Percentiles rank a stretch among this genome's conserved stretches.
phyloP scores from a whole-genome alignment of 1,284 basidiomycete species.

The Rhodotorula sp. region DNA sequence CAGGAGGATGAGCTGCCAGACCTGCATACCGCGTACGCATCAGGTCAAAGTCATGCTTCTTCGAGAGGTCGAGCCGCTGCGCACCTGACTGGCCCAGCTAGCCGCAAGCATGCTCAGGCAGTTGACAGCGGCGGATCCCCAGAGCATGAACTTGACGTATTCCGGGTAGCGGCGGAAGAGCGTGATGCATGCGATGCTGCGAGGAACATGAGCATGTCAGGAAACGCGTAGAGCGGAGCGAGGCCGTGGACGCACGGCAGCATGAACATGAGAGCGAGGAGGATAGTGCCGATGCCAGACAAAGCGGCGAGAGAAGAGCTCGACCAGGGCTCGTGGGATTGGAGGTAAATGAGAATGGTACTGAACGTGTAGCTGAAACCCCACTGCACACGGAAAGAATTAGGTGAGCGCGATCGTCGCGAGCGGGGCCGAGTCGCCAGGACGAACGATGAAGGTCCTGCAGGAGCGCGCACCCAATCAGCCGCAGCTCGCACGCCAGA shows the following conservation, averaged over 20 bases:
- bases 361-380: constrained; percentile 16
- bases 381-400: not conserved
- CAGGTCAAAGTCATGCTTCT: not conserved
- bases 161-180: constrained; percentile 34
- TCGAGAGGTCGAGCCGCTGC: too few species aligned
- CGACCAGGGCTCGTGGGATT: constrained; percentile 21
- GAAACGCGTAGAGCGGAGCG: not conserved
- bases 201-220: not conserved
- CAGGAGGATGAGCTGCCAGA: constrained; percentile 32
- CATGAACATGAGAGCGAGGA: constrained; percentile 32
- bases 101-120: constrained; percentile 19
- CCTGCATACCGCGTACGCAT: not conserved
- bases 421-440: not conserved
- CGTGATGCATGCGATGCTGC: constrained; percentile 12
- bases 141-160: constrained; percentile 15
- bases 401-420: not conserved
- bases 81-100: constrained; percentile 25
- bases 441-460: not conserved
- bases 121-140: constrained; percentile 13
- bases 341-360: constrained; percentile 24
- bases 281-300: constrained; percentile 17
- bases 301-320: constrained; percentile 17
- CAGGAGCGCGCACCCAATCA: not conserved
- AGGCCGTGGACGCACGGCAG: not conserved
- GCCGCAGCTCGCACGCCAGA: not conserved